Base-by-base conservation (phyloP, 163 green algal genomes). In the Coccomyxa subellipsoidea region DNA sequence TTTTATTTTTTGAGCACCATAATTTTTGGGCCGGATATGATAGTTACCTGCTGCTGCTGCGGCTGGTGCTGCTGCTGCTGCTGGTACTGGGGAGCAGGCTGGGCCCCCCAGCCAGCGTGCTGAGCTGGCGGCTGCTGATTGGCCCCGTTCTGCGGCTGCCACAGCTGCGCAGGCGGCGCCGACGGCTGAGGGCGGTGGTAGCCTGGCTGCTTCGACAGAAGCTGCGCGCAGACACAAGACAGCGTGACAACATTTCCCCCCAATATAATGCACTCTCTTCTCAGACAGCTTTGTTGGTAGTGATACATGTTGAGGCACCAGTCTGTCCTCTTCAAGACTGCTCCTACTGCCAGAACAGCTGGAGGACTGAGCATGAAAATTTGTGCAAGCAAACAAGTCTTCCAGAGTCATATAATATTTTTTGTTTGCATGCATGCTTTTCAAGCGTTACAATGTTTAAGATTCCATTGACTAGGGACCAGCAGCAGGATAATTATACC, bases 161-260 rank as follows among this genome's bases (percentile, higher is more conserved):
- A 73, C 29, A 18, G 66, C 66, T 36, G 66, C 29, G 66, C 66
- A 27, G 66, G 66, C 32, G 66, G 66, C 10, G 66, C 66, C 27
- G 66, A 32, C 27, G 66, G 29, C 66, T 73, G 66, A 18, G 66
- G 66, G 21, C 66, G 27, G 66, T 73, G 66, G 66, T 73, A 73
- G 66, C 66, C 66, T 23, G 66, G 66, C 66, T 73, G 66, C 66
- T 73, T 73, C 10, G 66, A 73, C 66, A 73, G 66, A 8, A 73
- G 66, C 66, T 73, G 66, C 66, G 32, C 47, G 23, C 5, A 18
- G 47, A 59, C 4, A 59, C 47, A 59, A 59, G 47, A 12, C 21
- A 27, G n/a, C n/a, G n/a, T n/a, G n/a, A n/a, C n/a, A n/a, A n/a
- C n/a, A n/a, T n/a, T n/a, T n/a, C n/a, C n/a, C n/a, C n/a, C n/a